phyloP scores from a whole-genome alignment of 768 basidiomycete species.

The Rhodotorula paludigena region DNA sequence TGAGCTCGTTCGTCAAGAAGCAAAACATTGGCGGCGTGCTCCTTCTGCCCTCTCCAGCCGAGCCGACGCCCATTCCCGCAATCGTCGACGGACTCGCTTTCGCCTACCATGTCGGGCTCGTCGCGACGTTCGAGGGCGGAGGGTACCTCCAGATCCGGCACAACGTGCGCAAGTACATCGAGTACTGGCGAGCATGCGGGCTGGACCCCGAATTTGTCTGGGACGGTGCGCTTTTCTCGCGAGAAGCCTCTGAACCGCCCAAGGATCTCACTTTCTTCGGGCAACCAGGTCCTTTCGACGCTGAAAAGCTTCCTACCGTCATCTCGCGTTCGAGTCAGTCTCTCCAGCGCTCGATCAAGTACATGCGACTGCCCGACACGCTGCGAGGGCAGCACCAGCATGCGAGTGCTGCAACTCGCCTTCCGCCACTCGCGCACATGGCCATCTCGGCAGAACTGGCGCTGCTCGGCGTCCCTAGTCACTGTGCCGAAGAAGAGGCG shows the following conservation, averaged over 20 bases:
- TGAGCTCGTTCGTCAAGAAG: slow-evolving; percentile 26
- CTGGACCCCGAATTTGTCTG: slow-evolving; percentile 33
- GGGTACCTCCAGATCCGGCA: slow-evolving; percentile 2
- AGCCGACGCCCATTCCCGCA: not conserved
- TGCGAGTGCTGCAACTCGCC: not conserved
- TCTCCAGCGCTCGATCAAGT: slow-evolving; percentile 22
- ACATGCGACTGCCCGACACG: slow-evolving; percentile 22
- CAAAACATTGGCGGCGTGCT: slow-evolving; percentile 1
- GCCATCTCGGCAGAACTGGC: slow-evolving; percentile 21
- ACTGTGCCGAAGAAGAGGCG: slow-evolving; percentile 27
- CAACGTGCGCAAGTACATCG: slow-evolving; percentile 4
- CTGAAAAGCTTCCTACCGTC: slow-evolving; percentile 26
- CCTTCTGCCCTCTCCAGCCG: not conserved
- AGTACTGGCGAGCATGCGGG: slow-evolving; percentile 20
- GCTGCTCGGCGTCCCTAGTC: slow-evolving; percentile 2
- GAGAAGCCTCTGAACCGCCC: not conserved
- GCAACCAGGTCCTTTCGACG: slow-evolving; percentile 25
- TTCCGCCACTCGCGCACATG: slow-evolving; percentile 25
- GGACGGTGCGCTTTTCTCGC: slow-evolving; percentile 8
- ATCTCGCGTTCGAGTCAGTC: slow-evolving; percentile 20
- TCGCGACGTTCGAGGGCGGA: slow-evolving; percentile 25
- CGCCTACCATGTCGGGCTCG: slow-evolving; percentile 21
- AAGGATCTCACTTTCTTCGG: not conserved
- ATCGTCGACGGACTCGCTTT: slow-evolving; percentile 27
- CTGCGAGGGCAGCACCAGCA: not conserved